These are phyloP conservation scores for Hemileccinum rubropunctum DNA, from an alignment of 768 basidiomycete genomes.

Conservation along the genomic window DNA sequence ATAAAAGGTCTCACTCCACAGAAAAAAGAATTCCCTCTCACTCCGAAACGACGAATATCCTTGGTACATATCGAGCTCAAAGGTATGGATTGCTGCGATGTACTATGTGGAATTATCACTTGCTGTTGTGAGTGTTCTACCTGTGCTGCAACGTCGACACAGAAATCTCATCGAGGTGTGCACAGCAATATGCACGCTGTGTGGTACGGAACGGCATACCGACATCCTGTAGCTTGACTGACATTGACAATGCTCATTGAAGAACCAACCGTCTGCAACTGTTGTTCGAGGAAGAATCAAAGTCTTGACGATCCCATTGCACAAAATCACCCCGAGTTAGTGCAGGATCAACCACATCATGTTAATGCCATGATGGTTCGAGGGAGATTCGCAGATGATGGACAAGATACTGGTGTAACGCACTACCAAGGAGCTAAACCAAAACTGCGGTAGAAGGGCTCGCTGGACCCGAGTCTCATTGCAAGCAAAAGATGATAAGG, in stretches of 20 bases:
- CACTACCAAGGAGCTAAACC: constrained; percentile 20
- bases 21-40: neutral
- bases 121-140: constrained; percentile 19
- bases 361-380: constrained; percentile 12
- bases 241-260: neutral
- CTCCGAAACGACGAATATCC: neutral
- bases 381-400: constrained; percentile 12
- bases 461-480: neutral
- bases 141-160: neutral
- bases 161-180: neutral
- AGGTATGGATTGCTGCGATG: constrained; percentile 25
- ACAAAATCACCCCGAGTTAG: constrained; percentile 1
- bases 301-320: neutral
- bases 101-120: constrained; percentile 15
- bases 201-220: constrained; percentile 9
- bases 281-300: constrained; percentile 12
- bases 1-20: neutral
- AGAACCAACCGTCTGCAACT: constrained; percentile 16
- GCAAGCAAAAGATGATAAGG: neutral
- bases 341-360: constrained; percentile 17
- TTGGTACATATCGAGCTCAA: neutral
- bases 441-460: constrained; percentile 7
- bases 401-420: neutral
- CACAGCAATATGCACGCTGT: constrained; percentile 12
- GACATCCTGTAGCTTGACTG: neutral